Evolutionary conservation across 345 rosid species (phyloP).

Genomic region (Citrus maxima): DNA sequence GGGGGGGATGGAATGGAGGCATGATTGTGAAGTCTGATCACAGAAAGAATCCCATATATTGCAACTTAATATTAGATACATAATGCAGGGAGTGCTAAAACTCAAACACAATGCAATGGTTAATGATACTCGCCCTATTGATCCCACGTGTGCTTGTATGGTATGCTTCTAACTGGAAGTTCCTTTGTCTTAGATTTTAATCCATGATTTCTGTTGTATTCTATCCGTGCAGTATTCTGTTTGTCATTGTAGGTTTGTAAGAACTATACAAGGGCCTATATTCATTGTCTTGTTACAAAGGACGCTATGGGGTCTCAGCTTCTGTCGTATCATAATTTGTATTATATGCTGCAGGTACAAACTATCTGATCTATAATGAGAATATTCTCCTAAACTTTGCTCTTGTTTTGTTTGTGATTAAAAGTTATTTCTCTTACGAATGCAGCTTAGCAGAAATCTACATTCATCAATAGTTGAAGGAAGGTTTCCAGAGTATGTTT

Average conservation of each 20-base stretch:
- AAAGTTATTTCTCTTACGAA: neutral
- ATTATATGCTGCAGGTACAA: slow-evolving; percentile 63
- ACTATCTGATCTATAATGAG: neutral
- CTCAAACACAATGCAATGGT: slow-evolving; percentile 70
- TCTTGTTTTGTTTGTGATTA: neutral
- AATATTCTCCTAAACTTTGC: slow-evolving; percentile 2
- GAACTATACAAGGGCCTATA: slow-evolving; percentile 68
- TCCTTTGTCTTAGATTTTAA: neutral
- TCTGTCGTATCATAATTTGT: slow-evolving; percentile 69
- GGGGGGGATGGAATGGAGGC: neutral
- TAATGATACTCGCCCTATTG: slow-evolving; percentile 59
- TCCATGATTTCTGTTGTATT: neutral
- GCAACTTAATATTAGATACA: slow-evolving; percentile 3
- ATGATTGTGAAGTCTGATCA: neutral
- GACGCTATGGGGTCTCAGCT: slow-evolving; percentile 90
- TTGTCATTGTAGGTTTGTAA: slow-evolving; percentile 60
- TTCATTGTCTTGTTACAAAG: slow-evolving; percentile 69
- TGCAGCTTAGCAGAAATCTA: slow-evolving; percentile 75
- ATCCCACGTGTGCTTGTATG: slow-evolving; percentile 71
- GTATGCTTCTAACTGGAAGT: slow-evolving; percentile 28
- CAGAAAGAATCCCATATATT: neutral
- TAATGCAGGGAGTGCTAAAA: slow-evolving; percentile 63
- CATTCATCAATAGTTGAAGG: slow-evolving; percentile 54
- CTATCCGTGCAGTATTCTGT: neutral
- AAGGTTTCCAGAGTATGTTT: slow-evolving; percentile 65